phyloP scores from a whole-genome alignment of 2,329 filamentous ascomycete species.

The Alternaria brassicicola region DNA sequence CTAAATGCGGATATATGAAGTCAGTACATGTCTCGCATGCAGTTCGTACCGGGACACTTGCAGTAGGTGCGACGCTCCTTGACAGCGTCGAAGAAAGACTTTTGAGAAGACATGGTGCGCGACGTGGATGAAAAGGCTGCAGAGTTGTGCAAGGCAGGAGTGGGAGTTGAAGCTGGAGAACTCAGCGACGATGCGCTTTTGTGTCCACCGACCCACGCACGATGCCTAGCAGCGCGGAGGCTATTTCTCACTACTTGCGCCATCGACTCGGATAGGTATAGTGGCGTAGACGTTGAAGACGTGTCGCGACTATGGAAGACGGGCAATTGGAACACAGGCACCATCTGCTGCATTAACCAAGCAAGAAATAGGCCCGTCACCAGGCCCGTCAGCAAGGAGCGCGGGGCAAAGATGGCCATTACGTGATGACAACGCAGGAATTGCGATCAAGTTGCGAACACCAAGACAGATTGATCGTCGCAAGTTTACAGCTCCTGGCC shows the following conservation, averaged over 20 bases:
- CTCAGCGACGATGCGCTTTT: constrained; percentile 21
- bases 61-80: constrained; percentile 72
- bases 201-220: constrained; percentile 23
- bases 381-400: constrained; percentile 32
- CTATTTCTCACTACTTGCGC: constrained; percentile 43
- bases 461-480: background rate
- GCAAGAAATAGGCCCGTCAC: constrained; percentile 37
- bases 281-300: constrained; percentile 16
- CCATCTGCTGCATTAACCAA: constrained; percentile 31
- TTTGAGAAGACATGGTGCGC: constrained; percentile 47
- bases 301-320: constrained; percentile 3
- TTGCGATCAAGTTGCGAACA: constrained; percentile 3
- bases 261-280: constrained; percentile 26
- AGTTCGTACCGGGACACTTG: too few species aligned
- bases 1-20: too few species aligned
- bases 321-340: constrained; percentile 27
- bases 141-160: constrained; percentile 8
- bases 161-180: constrained; percentile 5
- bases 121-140: constrained; percentile 25
- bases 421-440: constrained; percentile 16
- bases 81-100: constrained; percentile 67
- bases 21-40: too few species aligned
- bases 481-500: background rate
- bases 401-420: constrained; percentile 22
- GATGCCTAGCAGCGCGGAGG: constrained; percentile 38